Evolutionary conservation across 1,139 yeast species (phyloP).

Genomic region (Debaryomyces coudertii): DNA sequence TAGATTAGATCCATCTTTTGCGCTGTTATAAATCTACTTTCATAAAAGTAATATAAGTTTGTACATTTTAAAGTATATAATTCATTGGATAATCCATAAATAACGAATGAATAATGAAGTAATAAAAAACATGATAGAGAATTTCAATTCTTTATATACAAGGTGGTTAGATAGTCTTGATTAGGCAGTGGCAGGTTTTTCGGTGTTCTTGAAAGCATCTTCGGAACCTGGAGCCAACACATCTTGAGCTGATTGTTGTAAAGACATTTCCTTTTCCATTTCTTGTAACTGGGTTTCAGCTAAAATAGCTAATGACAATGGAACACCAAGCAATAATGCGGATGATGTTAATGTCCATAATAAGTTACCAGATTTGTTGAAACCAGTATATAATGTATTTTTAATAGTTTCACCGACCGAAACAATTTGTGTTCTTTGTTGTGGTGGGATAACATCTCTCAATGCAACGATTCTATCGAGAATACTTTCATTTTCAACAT

Average conservation of each 20-base stretch:
- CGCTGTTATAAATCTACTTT: neutral
- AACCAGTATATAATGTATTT: conserved; percentile 46
- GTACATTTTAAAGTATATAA: conserved; percentile 10
- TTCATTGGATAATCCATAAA: conserved; percentile 8
- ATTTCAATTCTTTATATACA: conserved; percentile 20
- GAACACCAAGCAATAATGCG: conserved; percentile 86
- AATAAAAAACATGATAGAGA: conserved; percentile 5
- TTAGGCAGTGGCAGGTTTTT: conserved; percentile 15
- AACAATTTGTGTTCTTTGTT: conserved; percentile 62
- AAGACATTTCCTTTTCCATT: conserved; percentile 89
- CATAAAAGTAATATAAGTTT: conserved; percentile 4
- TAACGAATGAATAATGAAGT: conserved; percentile 5
- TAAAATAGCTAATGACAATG: conserved; percentile 83
- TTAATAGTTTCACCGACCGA: conserved; percentile 38
- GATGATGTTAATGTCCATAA: conserved; percentile 88
- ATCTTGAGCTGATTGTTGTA: conserved; percentile 84
- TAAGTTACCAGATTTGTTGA: conserved; percentile 67
- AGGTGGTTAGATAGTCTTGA: conserved; percentile 10
- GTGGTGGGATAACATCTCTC: conserved; percentile 89
- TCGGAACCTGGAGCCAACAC: conserved; percentile 78
- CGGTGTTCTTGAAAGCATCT: conserved; percentile 45
- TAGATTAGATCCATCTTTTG: neutral
- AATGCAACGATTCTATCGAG: conserved; percentile 87
- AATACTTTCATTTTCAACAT: conserved; percentile 78
- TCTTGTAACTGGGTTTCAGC: conserved; percentile 93